A percentile compares a stretch with the other conserved stretches of the same genome.
These are phyloP conservation scores for Gentiana straminea DNA, from an alignment of 257 asterid species.

Conservation along the genomic window DNA sequence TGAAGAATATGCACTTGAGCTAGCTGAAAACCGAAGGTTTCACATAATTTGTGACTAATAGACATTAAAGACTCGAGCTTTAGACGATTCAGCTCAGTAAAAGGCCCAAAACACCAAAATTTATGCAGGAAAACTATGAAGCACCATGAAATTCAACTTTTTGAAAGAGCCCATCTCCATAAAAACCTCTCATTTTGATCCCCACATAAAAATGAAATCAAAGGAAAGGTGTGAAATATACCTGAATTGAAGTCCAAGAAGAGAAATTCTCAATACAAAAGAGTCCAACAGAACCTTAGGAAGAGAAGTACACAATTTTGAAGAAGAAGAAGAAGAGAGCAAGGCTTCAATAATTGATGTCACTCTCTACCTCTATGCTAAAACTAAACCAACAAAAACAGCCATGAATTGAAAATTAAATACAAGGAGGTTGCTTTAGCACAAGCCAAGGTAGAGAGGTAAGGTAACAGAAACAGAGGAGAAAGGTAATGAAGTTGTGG, in stretches of 20 bases:
- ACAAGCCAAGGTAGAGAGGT: background rate
- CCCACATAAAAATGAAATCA: background rate
- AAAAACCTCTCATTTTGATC: background rate
- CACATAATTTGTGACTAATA: conserved; percentile 1
- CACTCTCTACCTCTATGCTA: conserved; percentile 2
- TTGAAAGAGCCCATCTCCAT: background rate
- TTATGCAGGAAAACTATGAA: background rate
- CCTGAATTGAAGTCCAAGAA: conserved; percentile 9
- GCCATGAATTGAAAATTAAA: too few species aligned
- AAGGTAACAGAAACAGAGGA: background rate
- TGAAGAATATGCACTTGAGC: background rate
- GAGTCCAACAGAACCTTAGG: background rate
- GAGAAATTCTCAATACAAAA: conserved; percentile 7
- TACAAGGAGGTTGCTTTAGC: too few species aligned
- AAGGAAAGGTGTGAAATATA: conserved; percentile 4
- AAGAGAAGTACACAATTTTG: background rate
- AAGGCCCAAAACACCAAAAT: background rate
- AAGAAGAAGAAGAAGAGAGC: background rate
- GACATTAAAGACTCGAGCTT: conserved; percentile 8
- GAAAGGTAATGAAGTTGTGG: background rate
- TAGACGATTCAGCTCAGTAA: background rate
- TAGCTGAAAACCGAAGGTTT: background rate
- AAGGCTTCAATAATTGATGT: background rate
- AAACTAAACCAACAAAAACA: background rate
- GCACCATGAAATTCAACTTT: background rate